These are phyloP conservation scores for Hypoxylon lenormandii DNA, from an alignment of 495 filamentous ascomycete genomes.

Conservation along the genomic window DNA sequence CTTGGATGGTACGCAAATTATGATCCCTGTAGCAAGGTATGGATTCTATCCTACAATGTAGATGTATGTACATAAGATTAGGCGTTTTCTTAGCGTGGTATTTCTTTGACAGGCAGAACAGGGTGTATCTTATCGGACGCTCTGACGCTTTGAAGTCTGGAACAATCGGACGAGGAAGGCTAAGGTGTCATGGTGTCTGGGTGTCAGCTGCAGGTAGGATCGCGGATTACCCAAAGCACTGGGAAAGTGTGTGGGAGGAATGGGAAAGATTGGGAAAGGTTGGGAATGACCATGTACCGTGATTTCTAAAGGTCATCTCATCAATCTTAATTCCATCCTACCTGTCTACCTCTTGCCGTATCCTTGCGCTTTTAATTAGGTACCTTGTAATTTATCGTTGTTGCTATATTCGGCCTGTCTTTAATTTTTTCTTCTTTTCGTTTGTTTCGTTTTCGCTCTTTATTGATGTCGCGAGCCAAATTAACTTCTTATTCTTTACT, in stretches of 20 bases:
- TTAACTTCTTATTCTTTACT: slow-evolving; percentile 8
- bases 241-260: neutral
- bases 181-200: too few species aligned
- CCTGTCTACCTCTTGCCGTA: neutral
- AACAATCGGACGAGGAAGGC: slow-evolving; percentile 14
- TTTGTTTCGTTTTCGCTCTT: slow-evolving; percentile 1
- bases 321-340: slow-evolving; percentile 12
- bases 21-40: neutral
- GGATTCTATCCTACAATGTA: too few species aligned
- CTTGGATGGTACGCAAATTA: neutral
- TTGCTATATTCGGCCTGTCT: slow-evolving; percentile 29
- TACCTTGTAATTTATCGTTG: slow-evolving; percentile 32
- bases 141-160: too few species aligned
- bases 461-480: slow-evolving; percentile 3
- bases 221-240: slow-evolving; percentile 20
- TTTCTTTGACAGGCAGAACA: too few species aligned
- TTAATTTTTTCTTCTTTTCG: slow-evolving; percentile 1
- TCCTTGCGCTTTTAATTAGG: neutral
- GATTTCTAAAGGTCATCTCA: slow-evolving; percentile 25
- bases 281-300: neutral
- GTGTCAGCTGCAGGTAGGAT: slow-evolving; percentile 11
- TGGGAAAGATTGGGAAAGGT: too few species aligned
- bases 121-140: too few species aligned
- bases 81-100: too few species aligned
- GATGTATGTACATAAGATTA: too few species aligned